Evolutionary conservation across 164 flowering plant genomes (phyloP).

Genomic region (Piper betle): DNA sequence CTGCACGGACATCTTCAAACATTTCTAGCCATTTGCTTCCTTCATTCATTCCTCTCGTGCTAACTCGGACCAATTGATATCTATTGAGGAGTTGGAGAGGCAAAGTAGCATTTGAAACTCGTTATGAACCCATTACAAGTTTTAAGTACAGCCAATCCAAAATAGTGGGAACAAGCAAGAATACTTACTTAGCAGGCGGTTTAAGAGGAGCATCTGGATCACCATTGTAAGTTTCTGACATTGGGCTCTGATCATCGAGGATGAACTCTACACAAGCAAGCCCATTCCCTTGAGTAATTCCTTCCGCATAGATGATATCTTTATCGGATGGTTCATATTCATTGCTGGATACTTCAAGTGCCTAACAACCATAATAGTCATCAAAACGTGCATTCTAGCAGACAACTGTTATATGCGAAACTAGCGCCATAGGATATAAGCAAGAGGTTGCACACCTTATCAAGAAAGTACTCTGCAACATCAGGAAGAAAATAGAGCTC

Average conservation of each 20-base stretch:
- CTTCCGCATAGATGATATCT: slow-evolving; percentile 91
- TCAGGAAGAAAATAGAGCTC: slow-evolving; percentile 97
- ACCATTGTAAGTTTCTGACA: slow-evolving; percentile 85
- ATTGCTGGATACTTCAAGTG: slow-evolving; percentile 92
- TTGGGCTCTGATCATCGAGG: slow-evolving; percentile 87
- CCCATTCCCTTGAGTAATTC: slow-evolving; percentile 96
- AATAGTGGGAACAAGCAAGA: neutral
- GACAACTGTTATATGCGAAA: too few relatives aligned
- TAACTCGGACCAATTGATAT: slow-evolving; percentile 80
- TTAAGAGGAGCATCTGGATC: slow-evolving; percentile 52
- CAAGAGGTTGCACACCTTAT: slow-evolving; percentile 41
- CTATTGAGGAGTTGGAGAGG: slow-evolving; percentile 18
- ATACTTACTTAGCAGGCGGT: slow-evolving; percentile 52
- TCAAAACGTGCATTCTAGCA: too few relatives aligned
- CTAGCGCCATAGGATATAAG: neutral
- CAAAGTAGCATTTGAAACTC: neutral
- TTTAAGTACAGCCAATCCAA: neutral
- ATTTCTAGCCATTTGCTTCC: slow-evolving; percentile 98
- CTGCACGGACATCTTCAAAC: slow-evolving; percentile 95
- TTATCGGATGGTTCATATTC: slow-evolving; percentile 91
- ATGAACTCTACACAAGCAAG: slow-evolving; percentile 87
- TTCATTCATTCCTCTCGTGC: slow-evolving; percentile 87
- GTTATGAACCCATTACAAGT: too few relatives aligned
- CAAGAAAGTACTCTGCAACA: slow-evolving; percentile 86
- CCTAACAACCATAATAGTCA: slow-evolving; percentile 27